Conservation (phyloP, 306 rosid species). For the Castanopsis chinensis region DNA sequence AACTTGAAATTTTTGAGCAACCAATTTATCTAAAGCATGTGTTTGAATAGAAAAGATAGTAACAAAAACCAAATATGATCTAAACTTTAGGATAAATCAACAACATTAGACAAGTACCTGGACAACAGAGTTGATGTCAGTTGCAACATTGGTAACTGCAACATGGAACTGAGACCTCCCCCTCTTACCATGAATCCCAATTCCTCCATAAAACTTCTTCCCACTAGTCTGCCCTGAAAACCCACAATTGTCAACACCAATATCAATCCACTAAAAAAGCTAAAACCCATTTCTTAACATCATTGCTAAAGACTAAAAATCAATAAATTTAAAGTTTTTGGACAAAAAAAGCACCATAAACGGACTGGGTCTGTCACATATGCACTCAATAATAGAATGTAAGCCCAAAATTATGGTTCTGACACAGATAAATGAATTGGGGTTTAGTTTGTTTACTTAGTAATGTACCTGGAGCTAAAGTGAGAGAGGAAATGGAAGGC, state of each 20-base stretch:
- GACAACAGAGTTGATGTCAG: slow-evolving; percentile 72
- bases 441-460: not conserved
- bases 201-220: slow-evolving; percentile 51
- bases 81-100: not conserved
- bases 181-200: slow-evolving; percentile 53
- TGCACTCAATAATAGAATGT: not conserved
- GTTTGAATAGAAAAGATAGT: not conserved
- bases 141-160: slow-evolving; percentile 75
- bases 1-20: not conserved
- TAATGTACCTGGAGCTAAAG: slow-evolving; percentile 55
- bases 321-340: not conserved
- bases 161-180: slow-evolving; percentile 57
- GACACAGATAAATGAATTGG: not conserved
- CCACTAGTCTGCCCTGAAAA: slow-evolving; percentile 59
- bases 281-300: slow-evolving; percentile 13
- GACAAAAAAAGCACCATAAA: slow-evolving; percentile 1
- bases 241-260: slow-evolving; percentile 14
- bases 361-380: slow-evolving; percentile 20
- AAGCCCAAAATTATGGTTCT: not conserved
- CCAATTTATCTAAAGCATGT: not conserved
- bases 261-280: slow-evolving; percentile 4
- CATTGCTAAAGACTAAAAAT: slow-evolving; percentile 2
- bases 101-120: slow-evolving; percentile 42
- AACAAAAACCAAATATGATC: not conserved
- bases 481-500: slow-evolving; percentile 44